Evolutionary conservation across 176 grass and related monocot genomes (phyloP), one percentile per base, ranked within the genome.

Genomic region (Ampelocalamus luodianensis): DNA sequence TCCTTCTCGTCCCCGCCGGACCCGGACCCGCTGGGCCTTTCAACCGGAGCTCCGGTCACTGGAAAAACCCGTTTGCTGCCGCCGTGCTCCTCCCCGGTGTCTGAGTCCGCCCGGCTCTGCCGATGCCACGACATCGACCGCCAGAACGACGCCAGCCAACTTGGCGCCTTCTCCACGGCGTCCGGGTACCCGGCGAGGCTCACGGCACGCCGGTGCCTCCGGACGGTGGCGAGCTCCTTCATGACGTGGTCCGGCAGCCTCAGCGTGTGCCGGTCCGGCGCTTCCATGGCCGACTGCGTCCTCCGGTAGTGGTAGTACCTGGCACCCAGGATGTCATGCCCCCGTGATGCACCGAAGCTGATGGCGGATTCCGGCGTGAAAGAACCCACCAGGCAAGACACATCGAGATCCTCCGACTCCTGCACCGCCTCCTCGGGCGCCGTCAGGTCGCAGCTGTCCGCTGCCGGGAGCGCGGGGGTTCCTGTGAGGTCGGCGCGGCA

Each of bases 401-500:
- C 90, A 48, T 79, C 79, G 13, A 73, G 68, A 40, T 71, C 79
- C 6, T 45, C 72, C 17, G 48, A 20, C 56, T 61, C 83, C 10
- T 66, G 72, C 59, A 71, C 72, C n/a, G n/a, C 24, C 0, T 37
- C 74, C 13, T 69, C 71, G 0, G 17, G 70, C 55, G 43, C 63
- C 72, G 64, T 64, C 74, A 45, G 23, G 20, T 78, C 29, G 50
- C 6, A 12, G 71, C 36, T 53, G 27, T 76, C 68, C 1, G 37
- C 6, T 8, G 24, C 29, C 38, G 36, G 29, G 7, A 37, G 1
- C 0, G 72, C 29, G 2, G 32, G 26, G 0, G 72, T 39, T 0
- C 36, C 72, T 11, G 85, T 88, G 66, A 95, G 82, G 42, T 95
- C 88, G 8, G 90, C 73, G 72, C 93, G 93, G 85, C 93, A 95